Evolutionary conservation across 257 asterid genomes (phyloP).

Genomic region (Fraxinus pennsylvanica): DNA sequence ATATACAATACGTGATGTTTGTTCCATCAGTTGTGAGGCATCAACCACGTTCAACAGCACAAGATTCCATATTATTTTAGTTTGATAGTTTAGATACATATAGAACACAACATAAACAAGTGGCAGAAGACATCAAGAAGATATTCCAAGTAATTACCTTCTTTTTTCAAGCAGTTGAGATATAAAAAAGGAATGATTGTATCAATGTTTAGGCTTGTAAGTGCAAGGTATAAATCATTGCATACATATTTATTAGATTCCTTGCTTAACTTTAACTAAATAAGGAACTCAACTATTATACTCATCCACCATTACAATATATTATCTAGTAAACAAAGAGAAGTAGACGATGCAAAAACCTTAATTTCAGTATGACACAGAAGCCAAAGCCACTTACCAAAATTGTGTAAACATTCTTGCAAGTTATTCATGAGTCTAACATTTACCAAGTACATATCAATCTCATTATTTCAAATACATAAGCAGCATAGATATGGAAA

Average conservation of each 20-base stretch:
- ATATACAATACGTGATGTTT: neutral
- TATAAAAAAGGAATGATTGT: neutral
- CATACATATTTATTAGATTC: neutral
- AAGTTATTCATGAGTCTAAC: neutral
- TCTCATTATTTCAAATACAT: neutral
- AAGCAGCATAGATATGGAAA: neutral
- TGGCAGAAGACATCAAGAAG: neutral
- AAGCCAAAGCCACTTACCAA: neutral
- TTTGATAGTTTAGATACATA: neutral
- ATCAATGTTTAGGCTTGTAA: neutral
- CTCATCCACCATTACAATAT: neutral
- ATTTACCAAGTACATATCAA: neutral
- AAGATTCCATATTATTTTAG: neutral
- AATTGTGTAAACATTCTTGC: neutral
- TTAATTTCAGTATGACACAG: neutral
- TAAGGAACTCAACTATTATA: neutral
- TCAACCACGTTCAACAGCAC: neutral
- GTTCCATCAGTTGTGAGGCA: neutral
- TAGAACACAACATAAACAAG: neutral
- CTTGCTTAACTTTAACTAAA: neutral
- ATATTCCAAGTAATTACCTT: neutral
- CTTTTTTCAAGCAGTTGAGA: neutral
- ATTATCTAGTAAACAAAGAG: neutral
- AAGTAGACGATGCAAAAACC: neutral
- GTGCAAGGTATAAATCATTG: neutral